These are phyloP conservation scores for Candida oleophila DNA, from an alignment of 805 yeast genomes.

Conservation along the genomic window DNA sequence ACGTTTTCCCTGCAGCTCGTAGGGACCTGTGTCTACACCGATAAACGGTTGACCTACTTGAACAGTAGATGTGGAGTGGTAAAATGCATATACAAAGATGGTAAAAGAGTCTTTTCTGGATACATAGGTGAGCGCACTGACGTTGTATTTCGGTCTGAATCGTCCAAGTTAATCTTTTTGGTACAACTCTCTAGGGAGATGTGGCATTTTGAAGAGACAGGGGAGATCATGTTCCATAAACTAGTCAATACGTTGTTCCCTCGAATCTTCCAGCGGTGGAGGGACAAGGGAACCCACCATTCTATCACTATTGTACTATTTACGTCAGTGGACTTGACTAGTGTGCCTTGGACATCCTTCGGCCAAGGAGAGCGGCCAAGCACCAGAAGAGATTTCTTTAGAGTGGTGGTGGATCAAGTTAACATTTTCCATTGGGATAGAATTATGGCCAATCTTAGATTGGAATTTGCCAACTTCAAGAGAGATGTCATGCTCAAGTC, in stretches of 20 bases:
- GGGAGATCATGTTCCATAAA: slow-evolving; percentile 90
- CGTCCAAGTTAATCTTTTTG: slow-evolving; percentile 78
- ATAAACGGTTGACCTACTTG: slow-evolving; percentile 64
- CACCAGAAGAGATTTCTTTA: slow-evolving; percentile 73
- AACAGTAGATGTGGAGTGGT: slow-evolving; percentile 62
- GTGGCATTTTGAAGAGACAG: slow-evolving; percentile 98
- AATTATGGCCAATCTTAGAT: slow-evolving; percentile 82
- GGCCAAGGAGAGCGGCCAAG: slow-evolving; percentile 71
- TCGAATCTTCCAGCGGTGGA: slow-evolving; percentile 83
- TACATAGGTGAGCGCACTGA: slow-evolving; percentile 74
- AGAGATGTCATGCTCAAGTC: slow-evolving; percentile 61
- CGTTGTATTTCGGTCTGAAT: slow-evolving; percentile 85
- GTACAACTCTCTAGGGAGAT: slow-evolving; percentile 91
- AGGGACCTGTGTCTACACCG: slow-evolving; percentile 62
- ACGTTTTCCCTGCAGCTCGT: slow-evolving; percentile 60
- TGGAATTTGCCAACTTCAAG: slow-evolving; percentile 81
- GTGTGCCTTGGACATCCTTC: slow-evolving; percentile 52
- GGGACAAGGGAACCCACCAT: slow-evolving; percentile 84
- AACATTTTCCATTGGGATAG: slow-evolving; percentile 86
- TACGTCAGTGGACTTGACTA: slow-evolving; percentile 69
- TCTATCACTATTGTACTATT: slow-evolving; percentile 85
- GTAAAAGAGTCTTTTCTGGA: slow-evolving; percentile 70
- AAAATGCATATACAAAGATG: slow-evolving; percentile 62
- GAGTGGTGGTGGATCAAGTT: slow-evolving; percentile 95
- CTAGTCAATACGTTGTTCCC: slow-evolving; percentile 92